These are phyloP conservation scores for Achlya hypogyna DNA, from an alignment of 352 stramenopile genomes.

Conservation along the genomic window DNA sequence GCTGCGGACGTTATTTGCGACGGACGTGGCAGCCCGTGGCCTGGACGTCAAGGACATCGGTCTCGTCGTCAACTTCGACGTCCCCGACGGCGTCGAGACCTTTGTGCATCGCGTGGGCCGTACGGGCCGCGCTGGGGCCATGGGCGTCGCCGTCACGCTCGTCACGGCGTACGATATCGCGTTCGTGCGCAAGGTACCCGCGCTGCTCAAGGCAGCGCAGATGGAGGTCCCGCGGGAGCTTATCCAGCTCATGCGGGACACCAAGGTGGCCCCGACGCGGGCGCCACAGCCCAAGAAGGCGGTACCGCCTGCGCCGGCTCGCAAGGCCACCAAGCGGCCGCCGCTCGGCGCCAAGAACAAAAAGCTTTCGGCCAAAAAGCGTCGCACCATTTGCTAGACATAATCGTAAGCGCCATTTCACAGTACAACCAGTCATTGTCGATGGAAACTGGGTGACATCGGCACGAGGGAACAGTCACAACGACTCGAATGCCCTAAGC, in stretches of 20 bases:
- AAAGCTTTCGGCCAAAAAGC: constrained; percentile 10
- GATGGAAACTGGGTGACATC: too few relatives aligned
- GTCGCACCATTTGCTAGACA: background rate
- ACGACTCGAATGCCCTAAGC: too few relatives aligned
- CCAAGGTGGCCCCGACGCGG: background rate
- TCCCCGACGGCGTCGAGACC: constrained; percentile 89
- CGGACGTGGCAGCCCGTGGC: constrained; percentile 84
- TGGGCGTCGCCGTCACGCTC: constrained; percentile 48
- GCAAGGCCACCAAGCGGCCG: background rate
- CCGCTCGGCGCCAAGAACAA: too few relatives aligned
- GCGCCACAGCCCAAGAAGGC: background rate
- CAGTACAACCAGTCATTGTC: too few relatives aligned
- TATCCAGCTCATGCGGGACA: background rate
- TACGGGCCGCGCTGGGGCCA: constrained; percentile 84
- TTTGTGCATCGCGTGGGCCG: constrained; percentile 91
- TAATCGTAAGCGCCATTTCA: too few relatives aligned
- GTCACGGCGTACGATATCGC: constrained; percentile 53
- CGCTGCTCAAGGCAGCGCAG: background rate
- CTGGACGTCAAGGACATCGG: constrained; percentile 86
- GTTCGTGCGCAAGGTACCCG: background rate
- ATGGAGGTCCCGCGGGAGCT: background rate
- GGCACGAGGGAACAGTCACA: too few relatives aligned
- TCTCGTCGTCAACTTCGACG: constrained; percentile 89
- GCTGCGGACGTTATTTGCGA: constrained; percentile 89
- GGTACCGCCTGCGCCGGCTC: background rate